Conservation (phyloP, 805 yeast species). For the Lipomyces japonicus region DNA sequence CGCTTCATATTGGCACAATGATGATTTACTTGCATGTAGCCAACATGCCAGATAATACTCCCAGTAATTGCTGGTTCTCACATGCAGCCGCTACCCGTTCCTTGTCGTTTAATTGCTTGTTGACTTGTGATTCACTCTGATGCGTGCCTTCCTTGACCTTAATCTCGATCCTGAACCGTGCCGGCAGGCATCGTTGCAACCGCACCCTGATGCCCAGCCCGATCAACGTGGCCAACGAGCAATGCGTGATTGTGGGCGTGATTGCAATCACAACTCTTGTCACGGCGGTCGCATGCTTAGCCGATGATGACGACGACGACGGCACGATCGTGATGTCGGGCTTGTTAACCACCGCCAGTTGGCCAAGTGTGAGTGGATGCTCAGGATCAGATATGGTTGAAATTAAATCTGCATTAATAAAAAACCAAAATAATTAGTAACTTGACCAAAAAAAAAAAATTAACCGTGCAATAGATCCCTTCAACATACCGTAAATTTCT, state of each 20-base stretch:
- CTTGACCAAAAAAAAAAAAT: background rate
- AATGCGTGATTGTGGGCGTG: constrained; percentile 97
- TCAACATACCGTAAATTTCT: constrained; percentile 60
- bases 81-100: constrained; percentile 98
- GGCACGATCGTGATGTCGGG: constrained; percentile 71
- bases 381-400: constrained; percentile 93
- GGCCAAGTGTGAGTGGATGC: constrained; percentile 92
- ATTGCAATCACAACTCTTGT: constrained; percentile 77
- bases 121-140: constrained; percentile 92
- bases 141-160: constrained; percentile 87
- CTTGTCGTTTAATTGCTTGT: constrained; percentile 93
- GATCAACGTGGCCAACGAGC: constrained; percentile 91
- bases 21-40: constrained; percentile 53
- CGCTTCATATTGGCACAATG: background rate
- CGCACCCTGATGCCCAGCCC: constrained; percentile 94
- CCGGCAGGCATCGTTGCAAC: constrained; percentile 81
- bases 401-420: constrained; percentile 48
- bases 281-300: constrained; percentile 43
- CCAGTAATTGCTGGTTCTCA: constrained; percentile 85
- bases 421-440: background rate
- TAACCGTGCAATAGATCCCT: background rate
- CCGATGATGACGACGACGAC: constrained; percentile 42
- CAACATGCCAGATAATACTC: constrained; percentile 91
- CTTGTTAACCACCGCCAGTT: constrained; percentile 85
- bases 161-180: constrained; percentile 74